These are phyloP conservation scores for Peronospora destructor DNA, from an alignment of 352 stramenopile species.

Conservation along the genomic window DNA sequence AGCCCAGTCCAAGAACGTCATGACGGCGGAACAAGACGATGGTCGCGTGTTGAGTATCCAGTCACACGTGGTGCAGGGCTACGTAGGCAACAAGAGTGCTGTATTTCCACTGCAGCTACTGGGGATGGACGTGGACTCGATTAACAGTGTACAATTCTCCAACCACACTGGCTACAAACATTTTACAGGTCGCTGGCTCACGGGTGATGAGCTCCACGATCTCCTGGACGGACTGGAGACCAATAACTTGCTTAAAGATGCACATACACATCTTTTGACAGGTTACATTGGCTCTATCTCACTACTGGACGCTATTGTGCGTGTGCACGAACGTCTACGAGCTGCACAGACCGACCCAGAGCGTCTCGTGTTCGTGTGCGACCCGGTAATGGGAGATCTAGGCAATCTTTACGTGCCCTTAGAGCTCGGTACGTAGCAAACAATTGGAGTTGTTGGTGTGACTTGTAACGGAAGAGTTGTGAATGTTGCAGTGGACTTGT, in stretches of 20 bases:
- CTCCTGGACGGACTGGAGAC: conserved; percentile 70
- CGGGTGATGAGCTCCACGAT: conserved; percentile 66
- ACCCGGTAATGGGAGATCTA: conserved; percentile 78
- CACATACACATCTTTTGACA: conserved; percentile 76
- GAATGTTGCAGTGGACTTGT: conserved; percentile 56
- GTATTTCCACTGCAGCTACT: conserved; percentile 82
- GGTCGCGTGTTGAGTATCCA: conserved; percentile 82
- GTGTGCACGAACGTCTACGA: conserved; percentile 50
- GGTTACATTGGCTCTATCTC: conserved; percentile 71
- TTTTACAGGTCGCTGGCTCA: conserved; percentile 66
- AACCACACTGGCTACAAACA: conserved; percentile 81
- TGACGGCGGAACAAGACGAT: conserved; percentile 24
- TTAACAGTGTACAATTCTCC: conserved; percentile 86
- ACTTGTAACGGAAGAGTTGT: conserved; percentile 4
- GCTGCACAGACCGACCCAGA: conserved; percentile 44
- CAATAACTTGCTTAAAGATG: conserved; percentile 59
- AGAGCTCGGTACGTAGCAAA: conserved; percentile 48
- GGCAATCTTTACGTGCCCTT: conserved; percentile 74
- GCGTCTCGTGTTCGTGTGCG: conserved; percentile 69
- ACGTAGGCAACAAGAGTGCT: conserved; percentile 83
- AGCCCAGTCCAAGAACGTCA: too few species aligned
- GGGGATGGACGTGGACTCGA: conserved; percentile 80
- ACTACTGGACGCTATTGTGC: conserved; percentile 64
- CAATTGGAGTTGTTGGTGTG: neutral
- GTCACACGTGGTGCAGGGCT: conserved; percentile 83